Evolutionary conservation across 306 rosid species (phyloP).

Genomic region (Cicer bijugum): DNA sequence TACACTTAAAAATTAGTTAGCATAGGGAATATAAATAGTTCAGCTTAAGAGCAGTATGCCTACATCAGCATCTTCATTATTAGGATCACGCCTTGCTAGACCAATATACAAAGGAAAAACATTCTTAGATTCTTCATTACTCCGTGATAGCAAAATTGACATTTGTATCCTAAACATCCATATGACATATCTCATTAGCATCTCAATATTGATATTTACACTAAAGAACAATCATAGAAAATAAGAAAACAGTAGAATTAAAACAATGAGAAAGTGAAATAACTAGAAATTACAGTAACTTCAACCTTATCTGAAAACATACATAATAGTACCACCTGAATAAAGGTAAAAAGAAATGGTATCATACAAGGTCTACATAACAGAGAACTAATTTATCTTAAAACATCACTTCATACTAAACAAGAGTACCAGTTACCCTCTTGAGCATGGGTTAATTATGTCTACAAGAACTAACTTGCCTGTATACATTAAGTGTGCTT

Average conservation of each 20-base stretch:
- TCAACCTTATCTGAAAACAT: slow-evolving; percentile 6
- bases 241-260: slow-evolving; percentile 22
- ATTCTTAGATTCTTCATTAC: slow-evolving; percentile 43
- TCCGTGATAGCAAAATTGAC: slow-evolving; percentile 59
- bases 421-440: slow-evolving; percentile 9
- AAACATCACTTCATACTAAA: slow-evolving; percentile 10
- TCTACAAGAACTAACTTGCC: slow-evolving; percentile 24
- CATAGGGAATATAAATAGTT: slow-evolving; percentile 13
- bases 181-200: slow-evolving; percentile 43
- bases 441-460: slow-evolving; percentile 32
- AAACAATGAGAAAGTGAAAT: slow-evolving; percentile 32
- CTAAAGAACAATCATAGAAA: slow-evolving; percentile 17
- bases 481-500: slow-evolving; percentile 11
- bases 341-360: slow-evolving; percentile 18
- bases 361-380: slow-evolving; percentile 26
- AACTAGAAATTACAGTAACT: slow-evolving; percentile 36
- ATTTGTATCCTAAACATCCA: slow-evolving; percentile 68
- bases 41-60: slow-evolving; percentile 37
- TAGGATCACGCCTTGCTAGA: slow-evolving; percentile 67
- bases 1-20: slow-evolving; percentile 12
- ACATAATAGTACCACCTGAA: background rate
- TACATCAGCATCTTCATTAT: slow-evolving; percentile 62
- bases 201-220: slow-evolving; percentile 34
- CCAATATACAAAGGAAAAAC: slow-evolving; percentile 70
- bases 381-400: background rate